phyloP scores from a whole-genome alignment of 106 monocot species.

The Allium fistulosum region DNA sequence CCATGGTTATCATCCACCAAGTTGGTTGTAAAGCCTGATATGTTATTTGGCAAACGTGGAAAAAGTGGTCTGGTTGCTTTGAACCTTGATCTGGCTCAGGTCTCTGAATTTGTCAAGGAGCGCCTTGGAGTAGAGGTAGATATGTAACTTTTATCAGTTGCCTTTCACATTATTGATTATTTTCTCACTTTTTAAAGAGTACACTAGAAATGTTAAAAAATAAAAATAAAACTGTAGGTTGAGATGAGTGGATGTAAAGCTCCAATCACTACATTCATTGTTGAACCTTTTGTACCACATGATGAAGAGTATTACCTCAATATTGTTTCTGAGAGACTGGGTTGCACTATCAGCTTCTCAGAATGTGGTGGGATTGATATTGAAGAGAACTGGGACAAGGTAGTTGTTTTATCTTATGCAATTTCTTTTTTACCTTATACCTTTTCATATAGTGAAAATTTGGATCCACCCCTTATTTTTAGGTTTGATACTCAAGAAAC shows the following conservation, averaged over 20 bases:
- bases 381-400: conserved; percentile 93
- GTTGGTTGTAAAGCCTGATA: conserved; percentile 94
- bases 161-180: not conserved
- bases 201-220: not conserved
- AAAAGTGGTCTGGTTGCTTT: conserved; percentile 94
- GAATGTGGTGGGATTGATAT: conserved; percentile 94
- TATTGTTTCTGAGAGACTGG: conserved; percentile 81
- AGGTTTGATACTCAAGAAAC: too few relatives aligned
- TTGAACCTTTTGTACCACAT: conserved; percentile 84
- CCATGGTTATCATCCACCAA: conserved; percentile 88
- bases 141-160: not conserved
- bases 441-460: too few relatives aligned
- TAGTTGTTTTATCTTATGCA: not conserved
- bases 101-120: conserved; percentile 71
- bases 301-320: conserved; percentile 77
- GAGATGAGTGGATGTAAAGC: conserved; percentile 95
- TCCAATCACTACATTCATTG: conserved; percentile 85
- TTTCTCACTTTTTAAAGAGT: not conserved
- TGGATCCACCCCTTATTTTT: too few relatives aligned
- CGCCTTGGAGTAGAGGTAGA: conserved; percentile 75
- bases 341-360: conserved; percentile 75
- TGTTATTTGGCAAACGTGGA: conserved; percentile 98
- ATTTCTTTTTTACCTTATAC: not conserved
- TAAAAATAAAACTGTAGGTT: not conserved
- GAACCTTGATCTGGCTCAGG: conserved; percentile 75